phyloP scores from a whole-genome alignment of 768 basidiomycete species.

The Asterophora parasitica region DNA sequence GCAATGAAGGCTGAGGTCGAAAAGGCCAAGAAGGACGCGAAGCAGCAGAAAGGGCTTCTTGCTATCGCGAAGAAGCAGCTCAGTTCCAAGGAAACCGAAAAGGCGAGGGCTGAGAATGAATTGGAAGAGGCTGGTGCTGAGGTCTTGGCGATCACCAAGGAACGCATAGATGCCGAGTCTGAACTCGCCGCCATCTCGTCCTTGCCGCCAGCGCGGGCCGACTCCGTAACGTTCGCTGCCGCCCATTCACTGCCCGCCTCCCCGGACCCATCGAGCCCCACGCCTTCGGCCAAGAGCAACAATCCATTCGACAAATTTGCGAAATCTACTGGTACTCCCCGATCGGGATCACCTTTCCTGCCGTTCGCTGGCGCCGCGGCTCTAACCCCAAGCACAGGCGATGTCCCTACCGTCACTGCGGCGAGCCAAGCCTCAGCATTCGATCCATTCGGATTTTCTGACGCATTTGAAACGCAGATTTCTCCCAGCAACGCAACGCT shows the following conservation, averaged over 20 bases:
- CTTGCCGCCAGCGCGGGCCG: slow-evolving; percentile 26
- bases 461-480: slow-evolving; percentile 22
- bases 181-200: slow-evolving; percentile 35
- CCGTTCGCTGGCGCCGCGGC: slow-evolving; percentile 37
- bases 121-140: slow-evolving; percentile 61
- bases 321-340: slow-evolving; percentile 40
- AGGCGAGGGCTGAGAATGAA: slow-evolving; percentile 65
- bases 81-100: slow-evolving; percentile 74
- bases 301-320: slow-evolving; percentile 86
- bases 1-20: slow-evolving; percentile 71
- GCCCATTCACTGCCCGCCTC: slow-evolving; percentile 69
- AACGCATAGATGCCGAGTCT: slow-evolving; percentile 52
- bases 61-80: slow-evolving; percentile 96
- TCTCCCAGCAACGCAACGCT: not conserved
- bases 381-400: slow-evolving; percentile 29
- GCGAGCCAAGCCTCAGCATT: slow-evolving; percentile 23
- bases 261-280: slow-evolving; percentile 55
- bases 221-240: slow-evolving; percentile 57
- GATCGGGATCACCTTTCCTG: slow-evolving; percentile 59
- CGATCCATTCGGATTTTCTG: slow-evolving; percentile 53
- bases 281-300: slow-evolving; percentile 59
- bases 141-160: slow-evolving; percentile 43
- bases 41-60: slow-evolving; percentile 92
- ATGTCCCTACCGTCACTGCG: slow-evolving; percentile 16
- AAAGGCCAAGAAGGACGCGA: slow-evolving; percentile 87